Conservation (phyloP, 1,284 basidiomycete species). For the Takashimella koratensis region DNA sequence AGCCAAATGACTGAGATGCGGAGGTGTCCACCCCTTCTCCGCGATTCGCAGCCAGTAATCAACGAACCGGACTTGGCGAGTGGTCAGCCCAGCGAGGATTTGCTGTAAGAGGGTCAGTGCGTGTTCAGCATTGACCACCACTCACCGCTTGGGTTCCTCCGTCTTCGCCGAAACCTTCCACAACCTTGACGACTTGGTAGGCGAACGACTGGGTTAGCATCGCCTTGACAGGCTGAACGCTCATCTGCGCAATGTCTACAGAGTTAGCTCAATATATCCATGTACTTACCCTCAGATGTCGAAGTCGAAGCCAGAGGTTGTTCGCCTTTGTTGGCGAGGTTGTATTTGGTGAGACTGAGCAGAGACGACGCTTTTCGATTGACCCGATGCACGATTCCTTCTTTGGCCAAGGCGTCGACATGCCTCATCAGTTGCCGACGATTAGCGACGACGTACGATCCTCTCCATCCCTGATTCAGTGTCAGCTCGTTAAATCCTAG, state of each 20-base stretch:
- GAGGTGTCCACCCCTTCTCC: constrained; percentile 10
- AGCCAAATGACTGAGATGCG: constrained; percentile 25
- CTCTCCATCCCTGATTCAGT: constrained; percentile 26
- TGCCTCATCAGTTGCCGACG: constrained; percentile 29
- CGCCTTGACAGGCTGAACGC: not conserved
- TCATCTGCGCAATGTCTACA: not conserved
- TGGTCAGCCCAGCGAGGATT: not conserved
- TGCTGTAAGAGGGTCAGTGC: not conserved
- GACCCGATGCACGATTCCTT: constrained; percentile 33
- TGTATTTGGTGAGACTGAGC: constrained; percentile 43
- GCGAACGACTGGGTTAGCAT: constrained; percentile 22
- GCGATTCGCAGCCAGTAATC: not conserved
- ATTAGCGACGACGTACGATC: constrained; percentile 13
- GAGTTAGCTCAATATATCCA: not conserved
- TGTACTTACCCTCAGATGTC: not conserved
- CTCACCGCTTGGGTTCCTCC: constrained; percentile 23
- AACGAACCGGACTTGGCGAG: not conserved
- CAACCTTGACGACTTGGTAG: constrained; percentile 21
- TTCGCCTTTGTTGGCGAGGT: constrained; percentile 20
- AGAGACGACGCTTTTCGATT: too few relatives aligned
- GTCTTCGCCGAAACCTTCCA: constrained; percentile 14
- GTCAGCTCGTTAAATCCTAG: too few relatives aligned
- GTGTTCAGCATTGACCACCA: not conserved
- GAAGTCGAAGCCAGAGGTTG: not conserved
- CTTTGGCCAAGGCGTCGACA: constrained; percentile 24